Evolutionary conservation across 108 stramenopile genomes (phyloP), one percentile per base, ranked within the genome.

Genomic region (Aurantiochytrium sp.): DNA sequence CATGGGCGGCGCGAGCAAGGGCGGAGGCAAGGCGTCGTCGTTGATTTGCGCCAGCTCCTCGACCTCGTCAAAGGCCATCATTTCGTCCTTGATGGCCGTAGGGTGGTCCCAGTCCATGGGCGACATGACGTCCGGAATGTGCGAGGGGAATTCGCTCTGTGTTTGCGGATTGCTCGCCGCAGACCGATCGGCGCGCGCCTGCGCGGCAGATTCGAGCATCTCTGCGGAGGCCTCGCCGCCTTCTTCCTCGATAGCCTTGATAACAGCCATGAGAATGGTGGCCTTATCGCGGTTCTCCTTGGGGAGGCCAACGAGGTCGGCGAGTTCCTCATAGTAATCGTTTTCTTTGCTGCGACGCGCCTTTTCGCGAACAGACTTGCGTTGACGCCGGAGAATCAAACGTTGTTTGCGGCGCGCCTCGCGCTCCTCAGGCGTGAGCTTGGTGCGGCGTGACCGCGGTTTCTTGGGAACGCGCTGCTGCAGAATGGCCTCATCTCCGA

Each of bases 301-400:
- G 51, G 76, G 49, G 3, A 83, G 28, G 1, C 51, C 51, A 16
- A 47, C n/a, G 23, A 83, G 51, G 76, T 83, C 51, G 19, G 76
- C 76, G 51, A 83, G 76, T 23, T 83, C 76, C 23, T 83, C 76
- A 3, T 53, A 83, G 51, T 53, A 53, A 23, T 83, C 76, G 49
- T 83, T 83, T 53, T 83, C 76, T 16, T 53, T 47, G 51, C 76
- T 35, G 45, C 76, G 45, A 53, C 76, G 76, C 51, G 45, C 76
- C 76, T 83, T 83, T 53, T 83, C 76, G 28, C 76, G 76, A 10
- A 53, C 76, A 35, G 76, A 83, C 51, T 83, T 83, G 49, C 76
- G 45, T 23, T 53, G 76, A 6, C 51, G 19, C 44, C 76, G 76
- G 43, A 53, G 45, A 43, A 53, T 28, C 1, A 83, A 4, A 23